Percentiles rank a stretch among this genome's conserved stretches.
These are phyloP conservation scores for Fraxinus sp. DNA, from an alignment of 305 asterid genomes.

Conservation along the genomic window DNA sequence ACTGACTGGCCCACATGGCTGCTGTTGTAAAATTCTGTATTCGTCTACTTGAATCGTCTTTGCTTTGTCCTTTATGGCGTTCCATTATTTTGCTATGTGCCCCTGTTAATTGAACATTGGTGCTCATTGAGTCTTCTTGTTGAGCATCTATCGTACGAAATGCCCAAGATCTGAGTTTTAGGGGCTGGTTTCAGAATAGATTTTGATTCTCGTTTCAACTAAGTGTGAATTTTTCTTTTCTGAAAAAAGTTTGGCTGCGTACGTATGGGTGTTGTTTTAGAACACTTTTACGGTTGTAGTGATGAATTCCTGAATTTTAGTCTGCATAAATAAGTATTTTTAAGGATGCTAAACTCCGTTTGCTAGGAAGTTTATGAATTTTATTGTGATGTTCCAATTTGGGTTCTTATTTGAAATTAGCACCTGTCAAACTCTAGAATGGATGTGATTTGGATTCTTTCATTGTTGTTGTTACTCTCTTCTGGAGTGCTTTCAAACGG, in stretches of 20 bases:
- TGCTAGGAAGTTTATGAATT: not conserved
- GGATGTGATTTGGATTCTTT: constrained; percentile 27
- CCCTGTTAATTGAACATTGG: not conserved
- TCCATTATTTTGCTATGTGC: not conserved
- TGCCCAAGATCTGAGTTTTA: not conserved
- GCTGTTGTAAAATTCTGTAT: not conserved
- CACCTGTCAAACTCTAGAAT: constrained; percentile 20
- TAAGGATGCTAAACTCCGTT: not conserved
- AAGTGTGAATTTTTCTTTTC: not conserved
- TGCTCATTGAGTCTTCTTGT: not conserved
- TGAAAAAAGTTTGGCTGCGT: not conserved
- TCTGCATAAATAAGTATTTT: not conserved
- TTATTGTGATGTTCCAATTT: constrained; percentile 11
- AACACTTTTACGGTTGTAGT: not conserved
- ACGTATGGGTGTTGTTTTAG: not conserved
- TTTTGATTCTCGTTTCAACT: not conserved
- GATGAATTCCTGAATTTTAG: not conserved
- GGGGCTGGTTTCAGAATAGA: not conserved
- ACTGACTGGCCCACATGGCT: not conserved
- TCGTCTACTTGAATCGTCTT: not conserved
- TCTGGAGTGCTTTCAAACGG: constrained; percentile 29
- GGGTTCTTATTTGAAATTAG: constrained; percentile 10
- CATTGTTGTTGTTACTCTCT: constrained; percentile 28
- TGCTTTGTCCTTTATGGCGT: not conserved
- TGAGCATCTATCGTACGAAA: not conserved